Conservation (phyloP, 176 grass and related monocot species). For the Oryza meyeriana region DNA sequence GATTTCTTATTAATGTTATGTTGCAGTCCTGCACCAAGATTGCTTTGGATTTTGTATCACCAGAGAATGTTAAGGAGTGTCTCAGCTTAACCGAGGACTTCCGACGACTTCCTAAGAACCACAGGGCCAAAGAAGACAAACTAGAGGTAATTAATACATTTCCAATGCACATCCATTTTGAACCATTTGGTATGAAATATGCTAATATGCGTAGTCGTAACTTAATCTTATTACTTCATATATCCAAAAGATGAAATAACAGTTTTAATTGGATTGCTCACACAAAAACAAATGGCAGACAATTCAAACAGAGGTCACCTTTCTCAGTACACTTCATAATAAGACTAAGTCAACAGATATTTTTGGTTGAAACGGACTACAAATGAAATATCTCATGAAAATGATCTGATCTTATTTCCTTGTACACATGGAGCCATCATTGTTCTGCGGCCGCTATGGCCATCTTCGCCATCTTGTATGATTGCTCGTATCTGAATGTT, state of each 20-base stretch:
- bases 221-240: not conserved
- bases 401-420: not conserved
- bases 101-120: slow-evolving; percentile 54
- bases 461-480: no score
- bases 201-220: not conserved
- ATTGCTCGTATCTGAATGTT: no score
- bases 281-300: not conserved
- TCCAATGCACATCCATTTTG: not conserved
- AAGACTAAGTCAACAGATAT: not conserved
- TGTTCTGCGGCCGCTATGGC: not conserved
- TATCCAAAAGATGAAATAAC: not conserved
- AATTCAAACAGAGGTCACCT: not conserved
- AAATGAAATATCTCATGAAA: not conserved
- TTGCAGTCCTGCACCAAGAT: slow-evolving; percentile 74
- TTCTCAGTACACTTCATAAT: not conserved
- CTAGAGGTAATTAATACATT: slow-evolving; percentile 56
- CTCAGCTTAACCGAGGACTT: slow-evolving; percentile 71
- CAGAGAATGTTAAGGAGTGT: slow-evolving; percentile 66
- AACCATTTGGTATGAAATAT: slow-evolving; percentile 12
- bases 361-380: not conserved
- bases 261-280: not conserved
- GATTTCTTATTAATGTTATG: not conserved
- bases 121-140: slow-evolving; percentile 83
- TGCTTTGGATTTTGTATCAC: slow-evolving; percentile 84
- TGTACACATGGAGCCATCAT: not conserved